A percentile compares a stretch with the other conserved stretches of the same genome.
phyloP scores from a whole-genome alignment of 164 flowering plant genomes.

The Tetrastigma voinierianum region DNA sequence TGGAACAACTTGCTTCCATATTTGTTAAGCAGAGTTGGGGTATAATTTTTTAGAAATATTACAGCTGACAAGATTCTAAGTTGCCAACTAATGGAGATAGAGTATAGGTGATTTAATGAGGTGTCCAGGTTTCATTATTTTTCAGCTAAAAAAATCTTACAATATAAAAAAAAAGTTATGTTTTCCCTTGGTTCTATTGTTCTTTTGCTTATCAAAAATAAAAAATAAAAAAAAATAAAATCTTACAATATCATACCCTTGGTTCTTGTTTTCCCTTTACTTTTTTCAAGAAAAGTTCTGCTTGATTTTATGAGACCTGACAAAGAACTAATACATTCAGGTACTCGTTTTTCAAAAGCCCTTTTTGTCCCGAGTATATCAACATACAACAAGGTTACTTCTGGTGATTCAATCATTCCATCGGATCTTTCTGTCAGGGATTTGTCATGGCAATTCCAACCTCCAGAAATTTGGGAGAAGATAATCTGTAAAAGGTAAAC shows the following conservation, averaged over 20 bases:
- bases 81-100: too few species aligned
- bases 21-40: too few species aligned
- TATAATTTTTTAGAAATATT: too few species aligned
- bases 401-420: conserved; percentile 48
- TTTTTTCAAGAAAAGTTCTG: background rate
- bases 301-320: background rate
- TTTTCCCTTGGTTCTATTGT: too few species aligned
- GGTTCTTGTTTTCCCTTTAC: too few species aligned
- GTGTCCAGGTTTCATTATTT: background rate
- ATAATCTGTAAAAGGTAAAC: conserved; percentile 55
- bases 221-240: too few species aligned
- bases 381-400: conserved; percentile 71
- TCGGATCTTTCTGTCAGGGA: conserved; percentile 35
- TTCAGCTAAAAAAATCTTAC: too few species aligned
- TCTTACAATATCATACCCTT: too few species aligned
- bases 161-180: too few species aligned
- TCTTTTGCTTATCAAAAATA: too few species aligned
- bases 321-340: conserved; percentile 23
- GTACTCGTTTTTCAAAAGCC: conserved; percentile 70
- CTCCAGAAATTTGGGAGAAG: conserved; percentile 83
- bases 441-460: conserved; percentile 74
- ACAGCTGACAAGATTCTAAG: too few species aligned
- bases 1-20: too few species aligned
- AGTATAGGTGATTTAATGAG: background rate
- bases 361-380: conserved; percentile 84